Evolutionary conservation across 2,329 filamentous ascomycete genomes (phyloP), one percentile per base, ranked within the genome.

Genomic region (Xylaria sp.): DNA sequence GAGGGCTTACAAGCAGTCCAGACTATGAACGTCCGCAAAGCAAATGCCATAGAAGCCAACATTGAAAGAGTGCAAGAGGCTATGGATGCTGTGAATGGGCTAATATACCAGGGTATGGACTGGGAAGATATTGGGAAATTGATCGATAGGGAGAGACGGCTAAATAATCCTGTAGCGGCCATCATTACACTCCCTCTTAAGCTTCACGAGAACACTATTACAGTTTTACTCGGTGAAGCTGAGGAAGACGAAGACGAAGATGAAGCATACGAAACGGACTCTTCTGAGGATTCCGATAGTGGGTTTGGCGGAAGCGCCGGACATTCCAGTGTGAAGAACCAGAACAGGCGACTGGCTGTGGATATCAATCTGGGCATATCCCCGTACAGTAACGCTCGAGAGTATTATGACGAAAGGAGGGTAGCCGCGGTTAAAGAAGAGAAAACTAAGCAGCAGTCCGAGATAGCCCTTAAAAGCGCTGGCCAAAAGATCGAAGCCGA

Each of bases 41-140:
- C 95, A 2, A 90, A 90, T 62, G 93, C 94, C 0, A 96, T 99
- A 47, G 89, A 97, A 77, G 92, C 93, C 25, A 98, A 99, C 74
- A 85, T 93, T 1, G 93, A 97, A 75, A 88, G 94, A 57, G 94
- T 98, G 0, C 92, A 97, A 77, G 96, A 98, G 80, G 94, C 93
- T 4, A 94, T 94, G 77, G 92, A 94, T 77, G 94, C 96, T 3
- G 90, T 99, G 60, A 98, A 97, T 77, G 92, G 93, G 0, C 82
- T 98, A n/a, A 88, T 99, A 66, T 88, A 88, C 5, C 93, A 97
- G 75, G 95, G 95, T 11, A 98, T 98, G 94, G 96, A 99, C 74
- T 99, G 96, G 96, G 89, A 93, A 11, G 92, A 97, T 71, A 94
- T 98, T 73, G 93, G 88, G 10, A 92, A 91, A 65, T 81, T 99